Evolutionary conservation across 192 early-diverging fungal species (phyloP).

Genomic region (Dissophora ornata): DNA sequence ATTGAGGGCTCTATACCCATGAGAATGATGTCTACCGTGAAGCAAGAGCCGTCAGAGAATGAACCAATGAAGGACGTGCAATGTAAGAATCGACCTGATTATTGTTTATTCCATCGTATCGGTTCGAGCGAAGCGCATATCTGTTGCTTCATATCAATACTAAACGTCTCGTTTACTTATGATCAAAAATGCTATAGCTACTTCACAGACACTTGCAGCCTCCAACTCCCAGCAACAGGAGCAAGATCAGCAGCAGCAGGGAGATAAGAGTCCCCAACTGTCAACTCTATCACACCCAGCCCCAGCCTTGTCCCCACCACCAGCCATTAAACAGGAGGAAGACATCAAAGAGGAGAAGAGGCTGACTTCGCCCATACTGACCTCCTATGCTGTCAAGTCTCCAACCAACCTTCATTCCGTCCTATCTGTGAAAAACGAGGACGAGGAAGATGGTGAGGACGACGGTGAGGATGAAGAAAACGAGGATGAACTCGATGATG

Average conservation of each 20-base stretch:
- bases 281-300: constrained; percentile 5
- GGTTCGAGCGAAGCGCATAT: too few species aligned
- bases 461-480: constrained; percentile 38
- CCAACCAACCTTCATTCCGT: constrained; percentile 49
- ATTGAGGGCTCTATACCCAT: constrained; percentile 35
- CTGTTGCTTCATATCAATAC: too few species aligned
- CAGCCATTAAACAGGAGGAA: constrained; percentile 3
- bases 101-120: too few species aligned
- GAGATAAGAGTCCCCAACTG: constrained; percentile 10
- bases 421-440: constrained; percentile 9
- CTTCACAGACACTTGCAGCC: not conserved
- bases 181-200: too few species aligned
- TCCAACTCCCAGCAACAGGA: constrained; percentile 1
- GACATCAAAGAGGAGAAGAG: constrained; percentile 21
- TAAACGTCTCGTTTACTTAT: too few species aligned
- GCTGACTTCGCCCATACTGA: constrained; percentile 19
- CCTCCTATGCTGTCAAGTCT: constrained; percentile 41
- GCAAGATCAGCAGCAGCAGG: not conserved
- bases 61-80: constrained; percentile 13
- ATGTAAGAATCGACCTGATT: not conserved
- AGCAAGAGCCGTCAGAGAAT: constrained; percentile 15
- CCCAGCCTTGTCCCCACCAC: not conserved
- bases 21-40: constrained; percentile 28
- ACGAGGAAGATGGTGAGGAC: constrained; percentile 34
- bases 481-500: constrained; percentile 40